Percentiles rank a stretch among this genome's conserved stretches.
phyloP scores from a whole-genome alignment of 768 basidiomycete genomes.

The Lentinus brumalis region DNA sequence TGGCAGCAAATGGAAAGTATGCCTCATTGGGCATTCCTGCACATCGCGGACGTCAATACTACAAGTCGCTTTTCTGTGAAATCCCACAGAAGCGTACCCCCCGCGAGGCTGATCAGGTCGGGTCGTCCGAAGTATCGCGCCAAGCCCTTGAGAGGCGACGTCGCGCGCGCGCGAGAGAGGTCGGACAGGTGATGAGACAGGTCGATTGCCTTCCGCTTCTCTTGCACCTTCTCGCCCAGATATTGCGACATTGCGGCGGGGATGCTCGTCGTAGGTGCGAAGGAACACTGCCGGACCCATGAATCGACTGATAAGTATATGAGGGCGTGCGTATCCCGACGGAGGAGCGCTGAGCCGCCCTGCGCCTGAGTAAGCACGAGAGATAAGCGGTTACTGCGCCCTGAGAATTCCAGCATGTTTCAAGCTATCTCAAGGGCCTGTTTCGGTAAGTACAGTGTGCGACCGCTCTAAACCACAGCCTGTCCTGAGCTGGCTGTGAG shows the following conservation, averaged over 20 bases:
- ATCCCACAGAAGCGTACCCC: constrained; percentile 46
- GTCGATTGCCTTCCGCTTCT: constrained; percentile 55
- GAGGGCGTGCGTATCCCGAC: too few relatives aligned
- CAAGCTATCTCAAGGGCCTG: too few relatives aligned
- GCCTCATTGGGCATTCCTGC: constrained; percentile 65
- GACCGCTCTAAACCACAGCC: too few relatives aligned
- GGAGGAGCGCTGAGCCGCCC: too few relatives aligned
- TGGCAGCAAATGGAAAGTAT: constrained; percentile 68
- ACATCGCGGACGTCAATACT: neutral
- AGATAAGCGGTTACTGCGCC: too few relatives aligned
- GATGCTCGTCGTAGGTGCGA: too few relatives aligned
- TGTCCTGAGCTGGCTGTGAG: too few relatives aligned
- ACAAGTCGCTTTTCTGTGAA: neutral
- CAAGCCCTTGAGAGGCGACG: constrained; percentile 67
- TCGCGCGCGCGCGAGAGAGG: constrained; percentile 47
- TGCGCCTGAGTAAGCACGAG: too few relatives aligned
- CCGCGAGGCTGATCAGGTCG: constrained; percentile 64
- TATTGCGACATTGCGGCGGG: constrained; percentile 3
- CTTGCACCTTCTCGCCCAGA: constrained; percentile 8
- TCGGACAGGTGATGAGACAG: constrained; percentile 73
- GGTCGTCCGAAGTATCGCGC: constrained; percentile 58
- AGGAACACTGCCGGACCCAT: too few relatives aligned
- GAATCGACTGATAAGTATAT: too few relatives aligned
- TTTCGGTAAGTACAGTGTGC: too few relatives aligned
- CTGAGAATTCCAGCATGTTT: too few relatives aligned